Conservation (phyloP, 208 protist species). For the Leishmania amazonensis region DNA sequence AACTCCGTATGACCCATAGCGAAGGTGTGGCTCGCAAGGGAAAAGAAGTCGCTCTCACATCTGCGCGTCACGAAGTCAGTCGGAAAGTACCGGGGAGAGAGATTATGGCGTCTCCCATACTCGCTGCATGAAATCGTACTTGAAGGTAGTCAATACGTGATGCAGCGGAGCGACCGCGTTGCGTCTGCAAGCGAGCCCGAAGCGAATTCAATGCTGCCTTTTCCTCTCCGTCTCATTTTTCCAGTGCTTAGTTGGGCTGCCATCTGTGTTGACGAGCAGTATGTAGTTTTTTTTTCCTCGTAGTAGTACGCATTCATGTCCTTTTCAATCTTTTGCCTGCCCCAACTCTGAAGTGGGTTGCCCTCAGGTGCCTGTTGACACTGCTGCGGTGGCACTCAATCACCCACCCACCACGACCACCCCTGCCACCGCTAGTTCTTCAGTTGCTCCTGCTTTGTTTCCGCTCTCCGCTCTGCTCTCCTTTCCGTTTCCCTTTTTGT, state of each 20-base stretch:
- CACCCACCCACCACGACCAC: too few species aligned
- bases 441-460: not conserved
- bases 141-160: not conserved
- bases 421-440: not conserved
- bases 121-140: not conserved
- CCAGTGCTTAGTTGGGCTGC: not conserved
- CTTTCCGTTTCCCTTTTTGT: not conserved
- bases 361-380: not conserved
- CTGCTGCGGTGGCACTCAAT: not conserved
- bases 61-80: not conserved
- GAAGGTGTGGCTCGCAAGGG: not conserved
- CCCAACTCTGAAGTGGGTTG: not conserved
- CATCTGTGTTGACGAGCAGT: not conserved
- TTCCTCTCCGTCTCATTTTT: not conserved
- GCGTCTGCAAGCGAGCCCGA: not conserved
- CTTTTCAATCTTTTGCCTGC: not conserved
- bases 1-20: not conserved
- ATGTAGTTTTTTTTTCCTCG: not conserved
- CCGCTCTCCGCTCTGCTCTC: not conserved
- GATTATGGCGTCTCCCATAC: not conserved
- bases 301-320: not conserved
- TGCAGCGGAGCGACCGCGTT: not conserved
- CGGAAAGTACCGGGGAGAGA: not conserved
- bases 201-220: not conserved
- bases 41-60: not conserved